Conservation (phyloP, 768 basidiomycete genomes). For the Boletus vermiculosoides region DNA sequence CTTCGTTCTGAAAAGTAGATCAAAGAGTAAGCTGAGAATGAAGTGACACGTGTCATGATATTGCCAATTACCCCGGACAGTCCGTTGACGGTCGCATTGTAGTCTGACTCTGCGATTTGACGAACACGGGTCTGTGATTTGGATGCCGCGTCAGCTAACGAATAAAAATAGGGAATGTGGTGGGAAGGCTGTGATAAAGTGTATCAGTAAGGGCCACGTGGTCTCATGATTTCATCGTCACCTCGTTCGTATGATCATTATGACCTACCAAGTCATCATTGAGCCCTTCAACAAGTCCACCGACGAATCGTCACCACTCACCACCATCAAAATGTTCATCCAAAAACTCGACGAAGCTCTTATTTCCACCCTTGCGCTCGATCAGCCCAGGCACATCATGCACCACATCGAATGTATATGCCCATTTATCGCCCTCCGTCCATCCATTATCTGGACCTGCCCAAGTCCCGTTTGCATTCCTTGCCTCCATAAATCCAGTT, state of each 20-base stretch:
- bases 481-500: constrained; percentile 83
- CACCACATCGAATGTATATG: constrained; percentile 76
- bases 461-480: constrained; percentile 65
- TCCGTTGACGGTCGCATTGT: constrained; percentile 66
- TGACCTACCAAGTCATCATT: constrained; percentile 46
- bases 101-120: constrained; percentile 60
- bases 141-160: constrained; percentile 66
- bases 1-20: constrained; percentile 60
- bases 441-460: constrained; percentile 72
- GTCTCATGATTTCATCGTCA: neutral
- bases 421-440: constrained; percentile 82
- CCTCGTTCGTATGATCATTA: constrained; percentile 83
- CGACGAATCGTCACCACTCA: constrained; percentile 21
- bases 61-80: constrained; percentile 61
- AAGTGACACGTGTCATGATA: neutral
- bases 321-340: constrained; percentile 55
- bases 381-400: constrained; percentile 68
- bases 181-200: constrained; percentile 61
- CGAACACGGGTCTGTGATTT: constrained; percentile 72
- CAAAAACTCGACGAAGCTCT: constrained; percentile 61
- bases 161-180: constrained; percentile 82
- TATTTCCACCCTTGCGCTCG: constrained; percentile 60
- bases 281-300: neutral
- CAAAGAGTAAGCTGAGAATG: neutral
- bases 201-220: constrained; percentile 5